Conservation (phyloP, 2,329 filamentous ascomycete species). For the Fusarium floridanum region DNA sequence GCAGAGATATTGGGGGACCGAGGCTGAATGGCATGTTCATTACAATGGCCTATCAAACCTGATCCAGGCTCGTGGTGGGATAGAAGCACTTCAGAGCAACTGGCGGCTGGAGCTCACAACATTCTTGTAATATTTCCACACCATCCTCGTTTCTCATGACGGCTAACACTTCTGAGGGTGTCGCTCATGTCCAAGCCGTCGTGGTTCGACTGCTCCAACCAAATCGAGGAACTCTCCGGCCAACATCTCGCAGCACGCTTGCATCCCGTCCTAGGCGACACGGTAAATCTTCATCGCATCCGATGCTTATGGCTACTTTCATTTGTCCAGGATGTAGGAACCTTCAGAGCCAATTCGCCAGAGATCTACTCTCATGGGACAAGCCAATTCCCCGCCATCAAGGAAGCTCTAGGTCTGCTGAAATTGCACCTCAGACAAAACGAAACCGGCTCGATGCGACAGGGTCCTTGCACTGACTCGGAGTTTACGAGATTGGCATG, state of each 20-base stretch:
- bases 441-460: neutral
- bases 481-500: constrained; percentile 6
- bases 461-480: neutral
- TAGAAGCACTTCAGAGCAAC: constrained; percentile 4
- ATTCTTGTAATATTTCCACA: neutral
- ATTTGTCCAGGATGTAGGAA: constrained; percentile 9
- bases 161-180: neutral
- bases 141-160: neutral
- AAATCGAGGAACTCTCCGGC: constrained; percentile 3
- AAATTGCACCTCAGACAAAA: neutral
- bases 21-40: constrained; percentile 15
- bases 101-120: constrained; percentile 18
- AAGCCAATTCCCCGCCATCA: neutral
- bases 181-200: constrained; percentile 8
- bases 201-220: constrained; percentile 21
- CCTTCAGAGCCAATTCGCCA: neutral
- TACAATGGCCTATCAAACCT: constrained; percentile 12
- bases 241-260: neutral
- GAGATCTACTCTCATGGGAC: neutral
- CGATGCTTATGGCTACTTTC: constrained; percentile 11
- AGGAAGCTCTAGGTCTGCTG: constrained; percentile 7
- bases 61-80: neutral
- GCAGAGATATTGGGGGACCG: constrained; percentile 18
- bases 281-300: neutral
- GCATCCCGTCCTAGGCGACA: neutral